Evolutionary conservation across 2,329 filamentous ascomycete species (phyloP), one percentile per base, ranked within the genome.

Genomic region (Xylogone sp.): DNA sequence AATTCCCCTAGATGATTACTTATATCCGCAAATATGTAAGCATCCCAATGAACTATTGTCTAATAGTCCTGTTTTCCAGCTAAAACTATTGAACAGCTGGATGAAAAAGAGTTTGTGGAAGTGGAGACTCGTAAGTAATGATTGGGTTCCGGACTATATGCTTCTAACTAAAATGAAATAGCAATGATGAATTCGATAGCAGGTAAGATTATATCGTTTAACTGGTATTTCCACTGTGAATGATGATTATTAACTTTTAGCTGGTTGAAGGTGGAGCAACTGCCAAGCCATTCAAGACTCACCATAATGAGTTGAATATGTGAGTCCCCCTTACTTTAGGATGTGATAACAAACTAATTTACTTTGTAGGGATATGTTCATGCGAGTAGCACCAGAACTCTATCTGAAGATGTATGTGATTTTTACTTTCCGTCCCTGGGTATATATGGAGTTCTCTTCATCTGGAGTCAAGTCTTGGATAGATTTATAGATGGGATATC

Each of bases 201-300:
- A 24, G 95, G n/a, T n/a, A n/a, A n/a, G n/a, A n/a, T n/a, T n/a
- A n/a, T n/a, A n/a, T n/a, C n/a, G n/a, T n/a, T n/a, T n/a, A n/a
- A n/a, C n/a, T n/a, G n/a, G n/a, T n/a, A n/a, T n/a, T n/a, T n/a
- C n/a, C n/a, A n/a, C n/a, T n/a, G n/a, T n/a, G n/a, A n/a, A n/a
- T n/a, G n/a, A n/a, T n/a, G n/a, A n/a, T n/a, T n/a, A n/a, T n/a
- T n/a, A n/a, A n/a, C n/a, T n/a, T n/a, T n/a, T n/a, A n/a, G n/a
- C n/a, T n/a, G n/a, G n/a, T n/a, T n/a, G n/a, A n/a, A n/a, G n/a
- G 94, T 61, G 94, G 94, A 67, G 94, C 94, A 29, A 97, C 94
- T 1, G 94, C 94, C 53, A 91, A 88, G 75, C 94, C 94, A 4
- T 99, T 99, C 73, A 78, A 88, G 61, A 97, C 94, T 13, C 88